phyloP scores from a whole-genome alignment of 1,284 basidiomycete species.

The Termitomyces sp. region DNA sequence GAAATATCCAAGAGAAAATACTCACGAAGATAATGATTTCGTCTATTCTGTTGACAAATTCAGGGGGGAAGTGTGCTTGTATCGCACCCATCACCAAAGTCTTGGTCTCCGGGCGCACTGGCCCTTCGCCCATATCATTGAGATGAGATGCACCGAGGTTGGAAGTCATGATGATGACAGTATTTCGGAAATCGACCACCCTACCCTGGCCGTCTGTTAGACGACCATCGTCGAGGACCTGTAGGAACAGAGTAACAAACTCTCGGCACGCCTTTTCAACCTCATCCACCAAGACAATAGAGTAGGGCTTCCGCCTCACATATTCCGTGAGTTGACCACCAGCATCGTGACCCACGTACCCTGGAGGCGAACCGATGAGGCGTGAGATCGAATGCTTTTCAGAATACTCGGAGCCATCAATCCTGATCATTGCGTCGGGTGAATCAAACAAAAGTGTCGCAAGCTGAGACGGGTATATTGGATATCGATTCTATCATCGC shows the following conservation, averaged over 20 bases:
- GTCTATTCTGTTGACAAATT: slow-evolving; percentile 91
- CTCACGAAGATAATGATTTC: slow-evolving; percentile 86
- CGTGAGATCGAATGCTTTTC: slow-evolving; percentile 91
- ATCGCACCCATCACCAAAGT: slow-evolving; percentile 76
- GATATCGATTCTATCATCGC: slow-evolving; percentile 5
- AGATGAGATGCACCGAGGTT: slow-evolving; percentile 82
- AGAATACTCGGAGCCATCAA: slow-evolving; percentile 90
- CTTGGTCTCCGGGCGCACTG: slow-evolving; percentile 60
- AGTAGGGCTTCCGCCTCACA: slow-evolving; percentile 82
- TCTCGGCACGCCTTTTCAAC: slow-evolving; percentile 90
- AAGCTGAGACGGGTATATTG: slow-evolving; percentile 45
- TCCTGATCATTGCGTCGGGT: slow-evolving; percentile 84
- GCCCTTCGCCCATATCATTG: slow-evolving; percentile 73
- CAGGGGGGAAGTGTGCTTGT: slow-evolving; percentile 83
- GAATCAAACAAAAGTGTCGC: slow-evolving; percentile 88
- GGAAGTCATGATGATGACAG: slow-evolving; percentile 92
- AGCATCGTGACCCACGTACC: slow-evolving; percentile 87
- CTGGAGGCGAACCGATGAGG: slow-evolving; percentile 82
- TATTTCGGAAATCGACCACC: slow-evolving; percentile 74
- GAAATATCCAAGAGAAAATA: slow-evolving; percentile 15
- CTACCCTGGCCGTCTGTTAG: slow-evolving; percentile 87
- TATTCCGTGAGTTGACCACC: slow-evolving; percentile 93
- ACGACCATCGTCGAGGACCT: slow-evolving; percentile 94
- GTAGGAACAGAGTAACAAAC: slow-evolving; percentile 89
- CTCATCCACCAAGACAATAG: slow-evolving; percentile 78